phyloP scores from a whole-genome alignment of 2,329 filamentous ascomycete genomes.

The Microdochium trichocladiopsis region DNA sequence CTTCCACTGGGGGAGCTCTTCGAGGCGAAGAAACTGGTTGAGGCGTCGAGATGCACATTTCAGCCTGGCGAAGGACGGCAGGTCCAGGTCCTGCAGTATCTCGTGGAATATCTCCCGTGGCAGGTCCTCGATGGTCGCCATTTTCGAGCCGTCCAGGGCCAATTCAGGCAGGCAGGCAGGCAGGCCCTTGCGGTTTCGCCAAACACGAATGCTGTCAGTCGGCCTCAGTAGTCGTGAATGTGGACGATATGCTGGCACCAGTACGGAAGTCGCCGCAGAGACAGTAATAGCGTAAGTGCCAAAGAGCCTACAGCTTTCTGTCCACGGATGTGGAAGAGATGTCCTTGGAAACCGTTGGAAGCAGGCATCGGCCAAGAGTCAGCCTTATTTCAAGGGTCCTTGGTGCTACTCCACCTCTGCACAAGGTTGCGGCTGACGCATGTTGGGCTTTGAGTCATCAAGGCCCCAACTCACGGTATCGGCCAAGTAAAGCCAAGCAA shows the following conservation, averaged over 20 bases:
- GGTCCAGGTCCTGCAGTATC: background rate
- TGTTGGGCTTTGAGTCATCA: background rate
- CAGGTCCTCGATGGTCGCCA: background rate
- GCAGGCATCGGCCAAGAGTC: too few species aligned
- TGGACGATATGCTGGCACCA: too few species aligned
- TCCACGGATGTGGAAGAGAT: too few species aligned
- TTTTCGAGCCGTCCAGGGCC: background rate
- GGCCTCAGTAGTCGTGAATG: too few species aligned
- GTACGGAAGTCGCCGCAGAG: too few species aligned
- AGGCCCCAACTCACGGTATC: background rate
- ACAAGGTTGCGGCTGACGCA: background rate
- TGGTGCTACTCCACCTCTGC: too few species aligned
- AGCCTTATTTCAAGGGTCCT: too few species aligned
- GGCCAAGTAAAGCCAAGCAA: background rate
- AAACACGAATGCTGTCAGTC: too few species aligned
- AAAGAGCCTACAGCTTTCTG: too few species aligned
- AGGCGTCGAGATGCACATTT: background rate
- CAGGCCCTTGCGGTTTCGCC: too few species aligned
- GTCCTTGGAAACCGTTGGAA: too few species aligned
- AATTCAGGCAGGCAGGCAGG: background rate
- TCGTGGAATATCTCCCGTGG: background rate
- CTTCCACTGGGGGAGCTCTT: background rate
- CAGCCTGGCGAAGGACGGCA: background rate
- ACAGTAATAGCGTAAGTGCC: too few species aligned
- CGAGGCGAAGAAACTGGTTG: background rate